A percentile compares a stretch with the other conserved stretches of the same genome.
These are phyloP conservation scores for Plasmodium gaboni DNA, from an alignment of 169 alveolate species.

Conservation along the genomic window DNA sequence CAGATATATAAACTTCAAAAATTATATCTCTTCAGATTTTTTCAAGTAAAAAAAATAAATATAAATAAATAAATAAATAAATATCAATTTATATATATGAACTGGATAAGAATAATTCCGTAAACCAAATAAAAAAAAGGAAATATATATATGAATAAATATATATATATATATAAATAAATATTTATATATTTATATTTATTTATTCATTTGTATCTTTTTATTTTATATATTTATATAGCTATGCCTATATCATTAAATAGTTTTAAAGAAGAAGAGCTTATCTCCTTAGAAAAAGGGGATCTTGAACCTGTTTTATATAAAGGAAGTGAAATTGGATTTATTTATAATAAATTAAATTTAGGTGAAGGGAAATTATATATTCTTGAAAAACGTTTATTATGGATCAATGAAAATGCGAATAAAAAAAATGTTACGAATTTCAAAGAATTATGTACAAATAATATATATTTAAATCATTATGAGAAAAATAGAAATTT, in stretches of 20 bases:
- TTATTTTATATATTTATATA: background rate
- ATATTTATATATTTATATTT: background rate
- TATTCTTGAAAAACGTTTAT: slow-evolving; percentile 30
- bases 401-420: slow-evolving; percentile 56
- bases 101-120: no score
- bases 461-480: slow-evolving; percentile 47
- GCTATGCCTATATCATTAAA: slow-evolving; percentile 56
- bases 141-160: background rate
- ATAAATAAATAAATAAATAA: no score
- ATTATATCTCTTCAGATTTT: no score
- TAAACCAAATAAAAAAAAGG: background rate
- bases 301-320: slow-evolving; percentile 21
- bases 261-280: slow-evolving; percentile 47
- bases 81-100: no score
- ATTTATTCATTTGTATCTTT: background rate
- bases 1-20: no score
- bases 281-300: slow-evolving; percentile 20
- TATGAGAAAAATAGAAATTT: slow-evolving; percentile 49
- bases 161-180: slow-evolving; percentile 1
- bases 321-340: slow-evolving; percentile 40
- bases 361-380: slow-evolving; percentile 68
- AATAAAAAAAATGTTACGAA: slow-evolving; percentile 28
- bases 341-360: slow-evolving; percentile 43
- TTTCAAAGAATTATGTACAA: slow-evolving; percentile 31
- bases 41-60: no score